A percentile compares a stretch with the other conserved stretches of the same genome.
Conservation (phyloP, 352 stramenopile species). For the Globisporangium orthogonon region DNA sequence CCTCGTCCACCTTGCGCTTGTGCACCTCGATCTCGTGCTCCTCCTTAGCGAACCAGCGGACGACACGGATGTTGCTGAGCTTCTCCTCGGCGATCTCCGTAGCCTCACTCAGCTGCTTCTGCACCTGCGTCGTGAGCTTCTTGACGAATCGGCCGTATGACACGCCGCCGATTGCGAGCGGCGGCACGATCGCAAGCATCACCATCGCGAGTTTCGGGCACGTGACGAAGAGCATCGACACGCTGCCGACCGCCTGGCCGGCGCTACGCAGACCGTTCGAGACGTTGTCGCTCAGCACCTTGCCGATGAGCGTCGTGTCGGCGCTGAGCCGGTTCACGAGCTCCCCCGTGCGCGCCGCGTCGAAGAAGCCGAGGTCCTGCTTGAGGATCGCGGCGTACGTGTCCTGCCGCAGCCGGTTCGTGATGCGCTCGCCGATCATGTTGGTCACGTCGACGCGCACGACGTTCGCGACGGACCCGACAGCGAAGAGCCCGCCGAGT, state of each 20-base stretch:
- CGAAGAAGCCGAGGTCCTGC: constrained; percentile 91
- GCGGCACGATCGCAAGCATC: constrained; percentile 89
- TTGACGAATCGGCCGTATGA: constrained; percentile 87
- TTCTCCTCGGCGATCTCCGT: constrained; percentile 92
- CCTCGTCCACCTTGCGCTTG: no score
- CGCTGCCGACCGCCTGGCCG: constrained; percentile 80
- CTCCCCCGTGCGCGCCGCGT: constrained; percentile 85
- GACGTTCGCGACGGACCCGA: constrained; percentile 62
- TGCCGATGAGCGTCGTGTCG: constrained; percentile 89
- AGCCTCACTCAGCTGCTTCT: constrained; percentile 88
- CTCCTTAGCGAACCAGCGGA: constrained; percentile 89
- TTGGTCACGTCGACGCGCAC: constrained; percentile 71
- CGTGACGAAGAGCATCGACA: constrained; percentile 89
- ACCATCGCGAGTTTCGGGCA: constrained; percentile 89
- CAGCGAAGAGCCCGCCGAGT: constrained; percentile 60
- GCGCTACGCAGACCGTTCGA: constrained; percentile 60
- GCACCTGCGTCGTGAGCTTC: constrained; percentile 81
- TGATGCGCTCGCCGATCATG: constrained; percentile 86
- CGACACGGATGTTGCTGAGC: constrained; percentile 89
- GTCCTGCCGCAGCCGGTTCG: constrained; percentile 64
- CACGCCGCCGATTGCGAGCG: constrained; percentile 82
- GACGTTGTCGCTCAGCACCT: constrained; percentile 91
- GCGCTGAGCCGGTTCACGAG: constrained; percentile 88
- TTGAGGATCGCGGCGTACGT: constrained; percentile 74
- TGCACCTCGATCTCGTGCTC: constrained; percentile 56